These are phyloP conservation scores for Austroboletus olivaceoglutinosus DNA, from an alignment of 1,284 basidiomycete genomes.

Conservation along the genomic window DNA sequence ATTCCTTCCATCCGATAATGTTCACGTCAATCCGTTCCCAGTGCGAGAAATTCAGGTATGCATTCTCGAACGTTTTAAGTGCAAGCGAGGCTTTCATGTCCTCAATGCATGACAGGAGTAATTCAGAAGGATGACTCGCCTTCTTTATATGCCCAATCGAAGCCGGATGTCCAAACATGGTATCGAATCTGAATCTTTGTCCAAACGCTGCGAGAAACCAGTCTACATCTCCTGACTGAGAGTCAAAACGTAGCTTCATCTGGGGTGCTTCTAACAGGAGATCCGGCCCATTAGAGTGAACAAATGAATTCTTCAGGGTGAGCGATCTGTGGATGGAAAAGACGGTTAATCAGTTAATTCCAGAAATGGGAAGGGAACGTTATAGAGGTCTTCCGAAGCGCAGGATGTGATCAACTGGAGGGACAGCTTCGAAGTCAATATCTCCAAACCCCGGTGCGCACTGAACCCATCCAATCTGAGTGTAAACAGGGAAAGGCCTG, in stretches of 20 bases:
- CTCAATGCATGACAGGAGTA: conserved; percentile 11
- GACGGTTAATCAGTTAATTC: background rate
- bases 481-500: background rate
- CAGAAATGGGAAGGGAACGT: background rate
- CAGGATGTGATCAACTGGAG: background rate
- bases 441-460: background rate
- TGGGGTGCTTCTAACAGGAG: no score
- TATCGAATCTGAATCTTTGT: background rate
- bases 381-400: conserved; percentile 4
- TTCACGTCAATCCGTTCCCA: no score
- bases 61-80: no score
- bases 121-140: conserved; percentile 10
- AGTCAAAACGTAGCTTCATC: no score
- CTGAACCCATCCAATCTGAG: background rate
- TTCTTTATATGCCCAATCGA: conserved; percentile 6
- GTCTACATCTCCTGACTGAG: no score
- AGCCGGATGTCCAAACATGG: conserved; percentile 5
- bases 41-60: no score
- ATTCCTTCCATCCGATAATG: background rate
- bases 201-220: no score
- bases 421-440: background rate
- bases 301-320: background rate
- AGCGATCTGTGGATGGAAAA: background rate
- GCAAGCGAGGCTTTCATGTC: background rate
- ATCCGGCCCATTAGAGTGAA: no score